phyloP scores from a whole-genome alignment of 2,329 filamentous ascomycete species.

The Aspergillus cejpii region DNA sequence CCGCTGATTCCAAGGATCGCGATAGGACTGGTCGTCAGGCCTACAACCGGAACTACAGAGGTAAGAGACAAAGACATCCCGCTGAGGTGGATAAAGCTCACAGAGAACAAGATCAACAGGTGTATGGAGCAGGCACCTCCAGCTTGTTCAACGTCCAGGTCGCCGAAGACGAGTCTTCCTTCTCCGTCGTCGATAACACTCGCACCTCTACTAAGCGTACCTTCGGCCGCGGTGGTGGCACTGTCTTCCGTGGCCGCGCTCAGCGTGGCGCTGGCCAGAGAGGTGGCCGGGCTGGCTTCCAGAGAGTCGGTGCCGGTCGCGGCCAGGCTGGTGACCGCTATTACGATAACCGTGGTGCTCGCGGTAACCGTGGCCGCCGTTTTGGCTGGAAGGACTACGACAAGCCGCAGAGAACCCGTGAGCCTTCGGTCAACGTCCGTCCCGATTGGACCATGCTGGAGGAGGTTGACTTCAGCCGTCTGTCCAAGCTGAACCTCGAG shows the following conservation, averaged over 20 bases:
- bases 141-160: slow-evolving; percentile 83
- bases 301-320: slow-evolving; percentile 63
- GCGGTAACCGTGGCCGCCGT: slow-evolving; percentile 68
- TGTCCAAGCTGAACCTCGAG: slow-evolving; percentile 92
- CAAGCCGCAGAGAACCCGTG: slow-evolving; percentile 92
- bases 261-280: slow-evolving; percentile 70
- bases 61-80: slow-evolving; percentile 44
- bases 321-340: slow-evolving; percentile 58
- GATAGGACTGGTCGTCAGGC: slow-evolving; percentile 72
- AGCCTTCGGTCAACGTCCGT: slow-evolving; percentile 93
- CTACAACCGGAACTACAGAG: slow-evolving; percentile 90
- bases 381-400: slow-evolving; percentile 99
- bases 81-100: not conserved
- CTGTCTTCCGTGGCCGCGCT: slow-evolving; percentile 73
- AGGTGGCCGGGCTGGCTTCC: slow-evolving; percentile 63
- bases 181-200: slow-evolving; percentile 95
- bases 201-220: slow-evolving; percentile 76
- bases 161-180: slow-evolving; percentile 91
- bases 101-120: slow-evolving; percentile 69
- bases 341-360: slow-evolving; percentile 66
- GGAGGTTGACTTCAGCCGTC: slow-evolving; percentile 96
- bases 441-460: slow-evolving; percentile 92
- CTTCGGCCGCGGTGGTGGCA: slow-evolving; percentile 78
- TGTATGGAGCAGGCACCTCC: slow-evolving; percentile 84
- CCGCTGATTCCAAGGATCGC: slow-evolving; percentile 70